Evolutionary conservation across 495 filamentous ascomycete genomes (phyloP), one percentile per base, ranked within the genome.

Genomic region (Lineolata rhizophorae): DNA sequence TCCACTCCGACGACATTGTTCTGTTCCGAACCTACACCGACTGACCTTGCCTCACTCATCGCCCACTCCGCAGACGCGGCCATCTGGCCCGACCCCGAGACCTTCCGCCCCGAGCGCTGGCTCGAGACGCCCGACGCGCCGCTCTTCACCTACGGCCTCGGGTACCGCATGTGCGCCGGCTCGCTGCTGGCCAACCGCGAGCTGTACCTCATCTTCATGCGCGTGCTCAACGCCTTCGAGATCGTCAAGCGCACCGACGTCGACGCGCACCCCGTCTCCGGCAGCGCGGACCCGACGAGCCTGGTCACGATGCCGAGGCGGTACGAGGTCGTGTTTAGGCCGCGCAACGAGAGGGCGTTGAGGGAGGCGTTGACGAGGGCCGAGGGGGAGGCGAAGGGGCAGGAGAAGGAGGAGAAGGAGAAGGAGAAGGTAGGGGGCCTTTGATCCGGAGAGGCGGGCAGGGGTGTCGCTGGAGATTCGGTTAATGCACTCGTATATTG

Each of bases 151-250:
- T 72, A 71, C 32, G 67, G 68, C 2, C 52, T 70, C 30, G 69
- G 69, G 8, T 72, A 70, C 35, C 59, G 70, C 15, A 73, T 74
- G 69, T 76, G 70, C 36, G 62, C 67, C 5, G 70, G 70, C 8
- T 63, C 64, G 1, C 43, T 72, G 29, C 57, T 76, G 1, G 67
- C 70, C 15, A 72, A 72, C 26, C 55, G 67, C 0, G 68, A 76
- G 46, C 48, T 73, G n/a, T 74, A 76, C 37, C 50, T 72, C 26
- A 57, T 67, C 27, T 71, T 73, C 49, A 60, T 73, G 50, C 60
- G 70, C 9, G 59, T 65, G 29, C 45, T 74, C 13, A 61, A 58
- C 40, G 61, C 60, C 30, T 73, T 74, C 42, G 52, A 61, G 16
- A 57, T 76, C 17, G 51, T 64, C 38, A 53, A 60, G 3, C 33